Conservation (phyloP, 495 filamentous ascomycete genomes). For the Tuber melanosporum region DNA sequence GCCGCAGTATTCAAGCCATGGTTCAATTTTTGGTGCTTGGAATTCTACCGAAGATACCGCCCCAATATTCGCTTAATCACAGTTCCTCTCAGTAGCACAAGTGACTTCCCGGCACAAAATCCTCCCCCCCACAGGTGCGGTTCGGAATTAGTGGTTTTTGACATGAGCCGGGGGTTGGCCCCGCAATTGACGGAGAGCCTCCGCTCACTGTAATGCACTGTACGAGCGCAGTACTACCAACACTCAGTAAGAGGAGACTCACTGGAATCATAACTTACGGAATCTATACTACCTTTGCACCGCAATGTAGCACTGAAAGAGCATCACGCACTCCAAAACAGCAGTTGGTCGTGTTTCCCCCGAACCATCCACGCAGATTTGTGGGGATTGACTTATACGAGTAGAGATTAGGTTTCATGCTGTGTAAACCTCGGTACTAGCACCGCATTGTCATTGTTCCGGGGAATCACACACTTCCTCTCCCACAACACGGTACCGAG, state of each 20-base stretch:
- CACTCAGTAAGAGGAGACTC: background rate
- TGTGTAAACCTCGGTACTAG: constrained; percentile 33
- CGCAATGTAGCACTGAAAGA: background rate
- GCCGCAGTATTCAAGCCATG: background rate
- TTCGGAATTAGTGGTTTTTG: background rate
- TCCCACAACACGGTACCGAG: too few species aligned
- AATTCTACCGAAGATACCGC: constrained; percentile 1
- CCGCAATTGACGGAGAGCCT: background rate
- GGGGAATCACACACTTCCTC: constrained; percentile 10
- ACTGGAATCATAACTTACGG: background rate
- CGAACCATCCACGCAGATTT: background rate
- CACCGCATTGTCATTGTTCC: background rate
- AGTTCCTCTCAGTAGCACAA: background rate
- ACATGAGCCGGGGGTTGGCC: background rate
- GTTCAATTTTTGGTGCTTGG: background rate
- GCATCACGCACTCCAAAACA: background rate
- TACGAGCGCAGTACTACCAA: background rate
- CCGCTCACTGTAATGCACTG: background rate
- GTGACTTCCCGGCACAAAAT: background rate
- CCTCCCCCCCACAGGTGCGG: background rate
- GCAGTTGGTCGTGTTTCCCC: background rate
- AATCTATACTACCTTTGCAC: background rate
- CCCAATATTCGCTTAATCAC: background rate
- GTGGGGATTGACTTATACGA: background rate
- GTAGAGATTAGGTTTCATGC: constrained; percentile 15